A percentile compares a stretch with the other conserved stretches of the same genome.
These are phyloP conservation scores for Xylaria sp. DNA, from an alignment of 2,329 filamentous ascomycete species.

Conservation along the genomic window DNA sequence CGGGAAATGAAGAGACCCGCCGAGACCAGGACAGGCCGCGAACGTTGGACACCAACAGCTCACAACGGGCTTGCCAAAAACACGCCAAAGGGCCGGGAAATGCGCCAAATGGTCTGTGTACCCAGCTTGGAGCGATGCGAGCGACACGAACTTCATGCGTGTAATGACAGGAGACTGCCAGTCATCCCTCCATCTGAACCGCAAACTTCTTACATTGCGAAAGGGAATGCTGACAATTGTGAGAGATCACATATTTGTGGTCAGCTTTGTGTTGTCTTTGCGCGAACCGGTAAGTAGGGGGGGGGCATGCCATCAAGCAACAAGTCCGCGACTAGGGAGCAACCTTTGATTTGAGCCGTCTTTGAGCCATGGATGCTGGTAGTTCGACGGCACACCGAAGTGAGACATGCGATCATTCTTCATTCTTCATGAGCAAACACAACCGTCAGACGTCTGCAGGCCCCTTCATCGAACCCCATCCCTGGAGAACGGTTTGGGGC, in stretches of 20 bases:
- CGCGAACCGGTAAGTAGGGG: neutral
- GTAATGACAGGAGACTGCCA: neutral
- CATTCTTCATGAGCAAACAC: slow-evolving; percentile 16
- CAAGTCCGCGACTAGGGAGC: neutral
- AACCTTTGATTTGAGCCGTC: neutral
- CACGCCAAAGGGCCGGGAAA: neutral
- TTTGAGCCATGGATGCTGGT: neutral
- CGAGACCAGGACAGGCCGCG: slow-evolving; percentile 20
- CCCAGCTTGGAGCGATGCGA: slow-evolving; percentile 7
- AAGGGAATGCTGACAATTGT: neutral
- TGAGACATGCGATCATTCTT: slow-evolving; percentile 15
- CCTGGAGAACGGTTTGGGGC: neutral
- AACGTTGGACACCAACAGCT: slow-evolving; percentile 21
- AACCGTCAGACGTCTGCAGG: neutral
- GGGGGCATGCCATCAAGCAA: neutral
- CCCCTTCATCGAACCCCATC: neutral
- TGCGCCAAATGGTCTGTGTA: neutral
- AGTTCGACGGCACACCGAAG: neutral
- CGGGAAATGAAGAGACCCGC: slow-evolving; percentile 26
- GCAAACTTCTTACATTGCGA: neutral
- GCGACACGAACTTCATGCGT: slow-evolving; percentile 16
- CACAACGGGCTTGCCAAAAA: slow-evolving; percentile 16
- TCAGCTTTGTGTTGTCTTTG: neutral
- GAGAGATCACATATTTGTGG: neutral
- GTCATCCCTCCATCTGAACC: neutral